Percentiles rank a stretch among this genome's conserved stretches.
Evolutionary conservation across 2,329 filamentous ascomycete genomes (phyloP).

Genomic region (Exophiala spinifera): DNA sequence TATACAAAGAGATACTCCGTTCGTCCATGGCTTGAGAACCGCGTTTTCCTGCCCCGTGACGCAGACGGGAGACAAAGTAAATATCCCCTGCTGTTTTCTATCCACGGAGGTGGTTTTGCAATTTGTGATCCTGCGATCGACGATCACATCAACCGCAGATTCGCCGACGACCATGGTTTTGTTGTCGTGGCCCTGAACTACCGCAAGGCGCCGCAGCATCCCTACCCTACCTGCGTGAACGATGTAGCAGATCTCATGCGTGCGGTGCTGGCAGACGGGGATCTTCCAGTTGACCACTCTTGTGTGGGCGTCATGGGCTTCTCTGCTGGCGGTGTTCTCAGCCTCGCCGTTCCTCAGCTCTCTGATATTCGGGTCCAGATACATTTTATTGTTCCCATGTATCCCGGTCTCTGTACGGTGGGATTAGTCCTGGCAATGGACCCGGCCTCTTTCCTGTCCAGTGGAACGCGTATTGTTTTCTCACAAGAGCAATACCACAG

Average conservation of each 20-base stretch:
- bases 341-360: slow-evolving; percentile 43
- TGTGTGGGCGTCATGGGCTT: slow-evolving; percentile 42
- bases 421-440: too few species aligned
- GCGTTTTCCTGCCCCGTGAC: slow-evolving; percentile 43
- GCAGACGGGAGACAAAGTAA: slow-evolving; percentile 24
- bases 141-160: slow-evolving; percentile 47
- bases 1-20: slow-evolving; percentile 32
- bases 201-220: slow-evolving; percentile 44
- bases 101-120: slow-evolving; percentile 54
- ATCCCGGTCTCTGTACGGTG: too few species aligned
- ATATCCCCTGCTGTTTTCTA: slow-evolving; percentile 40
- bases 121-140: slow-evolving; percentile 45
- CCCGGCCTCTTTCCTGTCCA: too few species aligned
- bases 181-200: slow-evolving; percentile 52
- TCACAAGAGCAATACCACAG: too few species aligned
- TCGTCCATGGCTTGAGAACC: slow-evolving; percentile 28
- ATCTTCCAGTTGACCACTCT: slow-evolving; percentile 46
- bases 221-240: slow-evolving; percentile 46
- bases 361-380: slow-evolving; percentile 36
- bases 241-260: slow-evolving; percentile 47
- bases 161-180: slow-evolving; percentile 41
- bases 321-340: slow-evolving; percentile 45
- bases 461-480: too few species aligned
- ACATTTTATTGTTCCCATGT: slow-evolving; percentile 44
- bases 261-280: slow-evolving; percentile 43